phyloP scores from a whole-genome alignment of 1,284 basidiomycete species.

The Naganishia sp. region DNA sequence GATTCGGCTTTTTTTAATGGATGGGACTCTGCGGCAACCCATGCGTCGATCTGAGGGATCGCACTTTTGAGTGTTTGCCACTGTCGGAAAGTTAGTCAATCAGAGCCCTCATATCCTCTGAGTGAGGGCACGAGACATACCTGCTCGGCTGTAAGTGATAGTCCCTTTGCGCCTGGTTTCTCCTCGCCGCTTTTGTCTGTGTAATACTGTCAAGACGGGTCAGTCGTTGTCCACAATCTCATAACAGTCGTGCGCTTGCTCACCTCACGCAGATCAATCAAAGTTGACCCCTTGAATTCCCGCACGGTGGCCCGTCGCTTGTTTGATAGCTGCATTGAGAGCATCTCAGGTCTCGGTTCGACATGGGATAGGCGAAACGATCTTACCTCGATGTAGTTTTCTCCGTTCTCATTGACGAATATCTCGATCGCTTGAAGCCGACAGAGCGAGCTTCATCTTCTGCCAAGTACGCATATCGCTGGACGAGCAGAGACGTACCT shows the following conservation, averaged over 20 bases:
- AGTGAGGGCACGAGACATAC: slow-evolving; percentile 52
- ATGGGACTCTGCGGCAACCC: background rate
- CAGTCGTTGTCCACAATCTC: background rate
- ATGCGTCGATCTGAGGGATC: slow-evolving; percentile 22
- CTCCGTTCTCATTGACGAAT: slow-evolving; percentile 19
- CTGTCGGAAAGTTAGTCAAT: background rate
- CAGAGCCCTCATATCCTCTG: background rate
- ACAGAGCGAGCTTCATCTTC: background rate
- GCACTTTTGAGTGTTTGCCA: slow-evolving; percentile 15
- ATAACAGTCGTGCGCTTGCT: slow-evolving; percentile 13
- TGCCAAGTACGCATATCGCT: too few relatives aligned
- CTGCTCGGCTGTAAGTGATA: slow-evolving; percentile 70
- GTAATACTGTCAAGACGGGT: slow-evolving; percentile 58
- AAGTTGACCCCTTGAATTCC: slow-evolving; percentile 66
- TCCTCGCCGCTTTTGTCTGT: slow-evolving; percentile 58
- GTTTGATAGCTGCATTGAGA: slow-evolving; percentile 50
- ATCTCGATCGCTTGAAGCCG: background rate
- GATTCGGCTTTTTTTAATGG: background rate
- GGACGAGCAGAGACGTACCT: background rate
- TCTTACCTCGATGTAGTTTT: slow-evolving; percentile 17
- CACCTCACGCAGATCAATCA: slow-evolving; percentile 73
- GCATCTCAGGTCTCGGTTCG: background rate
- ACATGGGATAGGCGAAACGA: background rate
- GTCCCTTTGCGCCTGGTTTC: slow-evolving; percentile 82
- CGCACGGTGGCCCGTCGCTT: slow-evolving; percentile 70